Evolutionary conservation across 495 filamentous ascomycete species (phyloP), one percentile per base, ranked within the genome.

Genomic region (Aspergillus bridgeri): DNA sequence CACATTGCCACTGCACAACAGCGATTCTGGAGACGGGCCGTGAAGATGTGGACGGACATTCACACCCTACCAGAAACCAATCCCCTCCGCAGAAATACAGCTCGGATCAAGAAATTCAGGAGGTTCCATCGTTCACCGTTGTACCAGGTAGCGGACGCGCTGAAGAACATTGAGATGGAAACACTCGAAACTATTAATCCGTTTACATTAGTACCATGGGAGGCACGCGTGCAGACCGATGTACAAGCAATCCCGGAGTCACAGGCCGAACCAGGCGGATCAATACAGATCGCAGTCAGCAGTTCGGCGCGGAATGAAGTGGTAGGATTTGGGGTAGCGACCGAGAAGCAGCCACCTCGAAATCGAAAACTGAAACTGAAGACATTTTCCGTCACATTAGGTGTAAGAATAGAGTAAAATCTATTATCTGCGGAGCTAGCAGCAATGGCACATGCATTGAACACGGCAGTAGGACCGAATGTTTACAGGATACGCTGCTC

Each of bases 21-120:
- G 44, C 57, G 63, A 8, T 61, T 66, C 58, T 64, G 54, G 64
- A 66, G 51, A 59, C 51, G 58, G 21, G 61, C 61, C n/a, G 51
- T 66, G 43, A 67, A 67, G 55, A 56, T 67, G 48, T 66, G 61
- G 60, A 58, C 57, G 22, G 62, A 69, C 38, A 58, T 69, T 0
- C 57, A 69, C 33, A 63, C 60, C 18, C 55, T 63, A 9, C 60
- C 57, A 42, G 58, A 58, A 54, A 70, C 62, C 29, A 60, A 70
- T 25, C 65, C 65, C 1, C 62, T 68, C 21, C 63, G 58, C 53
- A 60, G 58, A 18, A 48, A 17, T 47, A 59, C 57, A 21, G 42
- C 3, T 54, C 51, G 44, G 21, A 59, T 59, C 22, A 59, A 20
- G 44, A 59, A 49, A 50, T 59, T 59, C 23, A 50, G 51, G 50